A percentile compares a stretch with the other conserved stretches of the same genome.
Evolutionary conservation across 1,284 basidiomycete species (phyloP).

Genomic region (Pseudozyma tsukubaensis): DNA sequence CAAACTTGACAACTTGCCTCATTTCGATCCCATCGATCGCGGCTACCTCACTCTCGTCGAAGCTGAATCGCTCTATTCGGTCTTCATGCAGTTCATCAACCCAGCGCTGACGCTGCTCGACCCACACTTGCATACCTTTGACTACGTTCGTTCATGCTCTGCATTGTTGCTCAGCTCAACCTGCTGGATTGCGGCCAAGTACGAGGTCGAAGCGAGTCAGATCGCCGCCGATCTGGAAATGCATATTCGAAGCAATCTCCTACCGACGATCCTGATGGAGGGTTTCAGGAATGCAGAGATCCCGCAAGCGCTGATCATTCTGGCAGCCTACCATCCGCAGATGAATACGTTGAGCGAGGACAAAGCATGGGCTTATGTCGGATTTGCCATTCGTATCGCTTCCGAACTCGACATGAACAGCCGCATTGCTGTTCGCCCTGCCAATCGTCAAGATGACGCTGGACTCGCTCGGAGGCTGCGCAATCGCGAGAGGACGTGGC

Average conservation of each 20-base stretch:
- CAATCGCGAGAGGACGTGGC: constrained; percentile 51
- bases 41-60: constrained; percentile 38
- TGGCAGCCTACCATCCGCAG: constrained; percentile 49
- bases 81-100: constrained; percentile 53
- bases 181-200: constrained; percentile 52
- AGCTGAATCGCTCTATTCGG: constrained; percentile 36
- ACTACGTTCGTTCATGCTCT: constrained; percentile 44
- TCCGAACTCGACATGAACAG: constrained; percentile 57
- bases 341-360: constrained; percentile 50
- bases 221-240: constrained; percentile 40
- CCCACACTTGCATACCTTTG: constrained; percentile 51
- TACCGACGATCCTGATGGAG: constrained; percentile 49
- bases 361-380: constrained; percentile 49
- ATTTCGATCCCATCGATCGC: constrained; percentile 50
- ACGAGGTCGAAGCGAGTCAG: constrained; percentile 33
- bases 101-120: constrained; percentile 54
- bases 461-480: constrained; percentile 28
- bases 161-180: constrained; percentile 46
- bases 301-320: constrained; percentile 43
- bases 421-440: constrained; percentile 23
- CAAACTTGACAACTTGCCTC: constrained; percentile 41
- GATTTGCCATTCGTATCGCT: constrained; percentile 51
- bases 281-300: constrained; percentile 50
- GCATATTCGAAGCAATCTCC: constrained; percentile 33
- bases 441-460: constrained; percentile 27